Evolutionary conservation across 495 filamentous ascomycete genomes (phyloP), one percentile per base, ranked within the genome.

Genomic region (Aspergillus cavernicola): DNA sequence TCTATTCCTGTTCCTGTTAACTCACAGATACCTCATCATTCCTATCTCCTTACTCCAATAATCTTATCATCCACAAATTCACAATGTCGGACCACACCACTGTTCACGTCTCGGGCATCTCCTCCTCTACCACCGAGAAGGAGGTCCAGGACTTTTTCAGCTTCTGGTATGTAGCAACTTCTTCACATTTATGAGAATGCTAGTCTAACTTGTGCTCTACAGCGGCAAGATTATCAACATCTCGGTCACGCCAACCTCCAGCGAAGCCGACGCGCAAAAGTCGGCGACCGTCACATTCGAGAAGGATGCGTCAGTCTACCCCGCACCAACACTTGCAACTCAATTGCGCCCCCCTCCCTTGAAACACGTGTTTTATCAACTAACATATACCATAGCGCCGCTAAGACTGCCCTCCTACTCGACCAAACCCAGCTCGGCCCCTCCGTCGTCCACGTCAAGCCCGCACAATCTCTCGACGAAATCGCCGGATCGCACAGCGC

Each of bases 81-180:
- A 72, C 11, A 55, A 81, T 81, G 78, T 75, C 78, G 58, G 60
- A 59, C 46, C 66, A 64, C 55, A 65, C 71, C 32, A 78, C 77
- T 15, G 75, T 81, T 20, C 75, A 81, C 58, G 78, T 81, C 48
- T 87, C 89, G 74, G 91, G 92, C 73, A 97, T 98, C 73, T 80
- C 86, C 56, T 64, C 76, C 51, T 63, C 82, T 57, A 96, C 92
- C 41, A 79, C 82, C 55, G 89, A 97, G 69, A 88, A 92, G 73
- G 90, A 98, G 70, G 81, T 98, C 55, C 84, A 82, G 60, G 91
- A 95, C 61, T 98, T 98, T 83, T 98, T 98, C 80, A 93, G 87
- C 74, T 98, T 97, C 84, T 98, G 93, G 90, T 93, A 79, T 66
- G 81, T 59, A 41, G 9, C 41, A 51, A 38, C 47, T 41, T 18